Percentiles rank a stretch among this genome's conserved stretches.
phyloP scores from a whole-genome alignment of 805 yeast genomes.

The Clavispora santaluciae region DNA sequence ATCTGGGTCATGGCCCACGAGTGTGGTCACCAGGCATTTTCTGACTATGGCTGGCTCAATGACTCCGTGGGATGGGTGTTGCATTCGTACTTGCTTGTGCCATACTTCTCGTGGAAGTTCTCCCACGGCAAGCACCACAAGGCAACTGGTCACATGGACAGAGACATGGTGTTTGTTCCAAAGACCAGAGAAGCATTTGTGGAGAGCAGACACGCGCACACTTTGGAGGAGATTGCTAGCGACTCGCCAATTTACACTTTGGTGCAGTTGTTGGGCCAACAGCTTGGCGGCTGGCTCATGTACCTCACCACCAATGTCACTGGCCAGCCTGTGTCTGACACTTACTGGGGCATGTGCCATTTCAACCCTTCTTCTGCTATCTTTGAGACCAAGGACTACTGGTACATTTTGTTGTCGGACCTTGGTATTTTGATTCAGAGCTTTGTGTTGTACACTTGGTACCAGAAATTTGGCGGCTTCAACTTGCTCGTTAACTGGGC shows the following conservation, averaged over 20 bases:
- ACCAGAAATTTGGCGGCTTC: constrained; percentile 57
- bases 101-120: constrained; percentile 84
- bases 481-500: constrained; percentile 65
- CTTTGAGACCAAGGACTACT: constrained; percentile 67
- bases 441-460: constrained; percentile 54
- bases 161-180: constrained; percentile 86
- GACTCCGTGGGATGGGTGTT: constrained; percentile 80
- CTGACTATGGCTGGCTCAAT: constrained; percentile 66
- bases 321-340: constrained; percentile 57
- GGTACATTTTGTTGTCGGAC: constrained; percentile 69
- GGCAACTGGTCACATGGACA: constrained; percentile 76
- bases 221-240: constrained; percentile 54
- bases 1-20: constrained; percentile 86
- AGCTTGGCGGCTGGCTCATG: constrained; percentile 70
- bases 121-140: constrained; percentile 86
- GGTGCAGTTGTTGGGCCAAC: constrained; percentile 55
- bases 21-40: constrained; percentile 87
- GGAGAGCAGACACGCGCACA: constrained; percentile 29
- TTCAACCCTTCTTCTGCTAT: constrained; percentile 70
- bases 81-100: constrained; percentile 75
- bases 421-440: constrained; percentile 58
- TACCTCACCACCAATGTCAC: constrained; percentile 68
- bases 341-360: constrained; percentile 54
- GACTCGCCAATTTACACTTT: constrained; percentile 73
- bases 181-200: constrained; percentile 55